phyloP scores from a whole-genome alignment of 169 alveolate genomes.

The Perkinsus olseni region DNA sequence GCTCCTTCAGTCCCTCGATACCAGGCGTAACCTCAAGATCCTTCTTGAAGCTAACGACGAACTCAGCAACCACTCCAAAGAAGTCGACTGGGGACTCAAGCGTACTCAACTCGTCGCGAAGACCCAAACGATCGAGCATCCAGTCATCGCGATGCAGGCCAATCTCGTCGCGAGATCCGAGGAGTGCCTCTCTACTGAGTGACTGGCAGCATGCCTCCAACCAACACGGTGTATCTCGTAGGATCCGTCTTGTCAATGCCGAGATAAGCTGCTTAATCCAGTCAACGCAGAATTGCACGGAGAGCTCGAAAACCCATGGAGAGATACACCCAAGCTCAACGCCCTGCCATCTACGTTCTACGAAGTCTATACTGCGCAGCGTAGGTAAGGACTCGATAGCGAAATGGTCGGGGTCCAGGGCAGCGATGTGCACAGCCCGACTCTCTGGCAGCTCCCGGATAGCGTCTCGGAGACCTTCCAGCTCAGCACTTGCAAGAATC shows the following conservation, averaged over 20 bases:
- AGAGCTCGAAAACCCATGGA: background rate
- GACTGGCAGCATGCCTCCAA: background rate
- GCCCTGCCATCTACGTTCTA: background rate
- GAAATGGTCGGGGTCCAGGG: background rate
- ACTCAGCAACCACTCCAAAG: too few species aligned
- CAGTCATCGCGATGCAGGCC: too few species aligned
- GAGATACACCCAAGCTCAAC: background rate
- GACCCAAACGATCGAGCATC: too few species aligned
- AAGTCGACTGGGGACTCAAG: too few species aligned
- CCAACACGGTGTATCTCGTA: background rate
- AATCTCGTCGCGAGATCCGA: too few species aligned
- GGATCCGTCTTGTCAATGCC: background rate
- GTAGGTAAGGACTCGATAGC: background rate
- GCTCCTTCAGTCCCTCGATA: too few species aligned
- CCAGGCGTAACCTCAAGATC: too few species aligned
- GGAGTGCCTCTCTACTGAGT: background rate
- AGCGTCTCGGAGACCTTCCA: background rate
- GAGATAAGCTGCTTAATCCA: background rate
- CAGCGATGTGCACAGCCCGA: background rate
- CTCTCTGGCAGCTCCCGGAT: background rate
- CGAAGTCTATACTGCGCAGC: background rate
- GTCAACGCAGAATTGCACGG: background rate
- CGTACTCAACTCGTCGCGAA: too few species aligned
- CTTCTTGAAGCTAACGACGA: too few species aligned
- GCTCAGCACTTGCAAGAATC: background rate